Percentiles rank a stretch among this genome's conserved stretches.
Conservation (phyloP, 345 rosid species). For the Trapa incisa region DNA sequence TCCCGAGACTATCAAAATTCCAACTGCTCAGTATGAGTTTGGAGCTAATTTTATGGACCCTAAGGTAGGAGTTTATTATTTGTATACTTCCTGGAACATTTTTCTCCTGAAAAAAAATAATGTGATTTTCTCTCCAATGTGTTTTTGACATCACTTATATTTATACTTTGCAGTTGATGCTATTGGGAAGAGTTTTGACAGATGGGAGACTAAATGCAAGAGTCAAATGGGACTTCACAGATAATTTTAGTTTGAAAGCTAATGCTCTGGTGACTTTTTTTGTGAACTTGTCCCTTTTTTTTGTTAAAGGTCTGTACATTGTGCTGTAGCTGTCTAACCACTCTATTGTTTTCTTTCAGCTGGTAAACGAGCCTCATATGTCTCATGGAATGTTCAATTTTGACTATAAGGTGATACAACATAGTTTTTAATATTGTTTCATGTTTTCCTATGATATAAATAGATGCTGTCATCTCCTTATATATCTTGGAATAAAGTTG, state of each 20-base stretch:
- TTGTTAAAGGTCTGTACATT: background rate
- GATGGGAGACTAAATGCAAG: constrained; percentile 91
- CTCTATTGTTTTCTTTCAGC: constrained; percentile 36
- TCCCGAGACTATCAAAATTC: constrained; percentile 71
- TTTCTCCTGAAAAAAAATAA: background rate
- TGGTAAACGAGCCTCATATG: constrained; percentile 68
- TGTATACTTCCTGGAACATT: background rate
- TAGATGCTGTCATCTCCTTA: too few relatives aligned
- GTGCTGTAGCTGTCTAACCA: background rate
- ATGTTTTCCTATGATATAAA: background rate
- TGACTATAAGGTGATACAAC: constrained; percentile 67
- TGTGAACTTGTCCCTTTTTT: background rate
- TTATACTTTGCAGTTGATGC: constrained; percentile 53
- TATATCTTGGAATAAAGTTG: background rate
- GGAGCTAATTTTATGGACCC: constrained; percentile 88
- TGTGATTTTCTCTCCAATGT: background rate
- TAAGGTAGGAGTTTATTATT: constrained; percentile 26
- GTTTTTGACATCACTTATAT: constrained; percentile 1
- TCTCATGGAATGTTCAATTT: constrained; percentile 82
- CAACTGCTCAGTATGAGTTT: constrained; percentile 85
- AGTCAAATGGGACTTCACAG: constrained; percentile 83
- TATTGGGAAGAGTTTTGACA: constrained; percentile 76
- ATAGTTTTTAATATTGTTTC: background rate
- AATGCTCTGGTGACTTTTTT: constrained; percentile 57
- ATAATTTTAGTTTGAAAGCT: constrained; percentile 60